A percentile compares a stretch with the other conserved stretches of the same genome.
phyloP scores from a whole-genome alignment of 2,329 filamentous ascomycete species.

The Claviceps humidiphila region DNA sequence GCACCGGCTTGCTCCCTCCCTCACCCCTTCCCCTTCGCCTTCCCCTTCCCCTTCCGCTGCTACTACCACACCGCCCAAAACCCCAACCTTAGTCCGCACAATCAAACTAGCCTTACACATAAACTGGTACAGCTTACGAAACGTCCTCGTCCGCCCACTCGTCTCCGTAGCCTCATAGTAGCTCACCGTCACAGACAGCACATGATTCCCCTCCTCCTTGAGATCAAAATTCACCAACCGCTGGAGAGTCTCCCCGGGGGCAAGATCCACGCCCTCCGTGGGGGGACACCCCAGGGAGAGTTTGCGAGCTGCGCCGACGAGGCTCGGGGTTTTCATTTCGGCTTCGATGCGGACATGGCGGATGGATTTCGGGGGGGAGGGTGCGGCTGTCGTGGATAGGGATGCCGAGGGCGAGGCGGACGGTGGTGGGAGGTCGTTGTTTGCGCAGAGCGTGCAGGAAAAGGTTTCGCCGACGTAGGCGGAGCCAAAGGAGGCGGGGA shows the following conservation, averaged over 20 bases:
- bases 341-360: constrained; percentile 72
- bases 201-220: constrained; percentile 88
- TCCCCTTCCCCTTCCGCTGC: not conserved
- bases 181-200: constrained; percentile 82
- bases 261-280: constrained; percentile 31
- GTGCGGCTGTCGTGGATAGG: constrained; percentile 26
- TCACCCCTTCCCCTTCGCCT: no score
- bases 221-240: constrained; percentile 74
- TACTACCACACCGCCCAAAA: not conserved
- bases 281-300: constrained; percentile 36
- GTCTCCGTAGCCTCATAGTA: constrained; percentile 79
- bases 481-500: constrained; percentile 83
- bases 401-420: not conserved
- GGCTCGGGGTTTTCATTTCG: constrained; percentile 85
- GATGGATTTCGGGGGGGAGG: constrained; percentile 37
- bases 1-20: no score
- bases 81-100: constrained; percentile 77
- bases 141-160: constrained; percentile 63
- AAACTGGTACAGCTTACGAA: constrained; percentile 94
- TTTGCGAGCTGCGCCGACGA: constrained; percentile 40
- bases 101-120: constrained; percentile 81
- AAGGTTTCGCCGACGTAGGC: constrained; percentile 95
- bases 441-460: constrained; percentile 88
- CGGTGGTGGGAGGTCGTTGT: constrained; percentile 50
- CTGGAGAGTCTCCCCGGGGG: constrained; percentile 58